Evolutionary conservation across 2,329 filamentous ascomycete genomes (phyloP).

Genomic region (Sarocladiaceae sp.): DNA sequence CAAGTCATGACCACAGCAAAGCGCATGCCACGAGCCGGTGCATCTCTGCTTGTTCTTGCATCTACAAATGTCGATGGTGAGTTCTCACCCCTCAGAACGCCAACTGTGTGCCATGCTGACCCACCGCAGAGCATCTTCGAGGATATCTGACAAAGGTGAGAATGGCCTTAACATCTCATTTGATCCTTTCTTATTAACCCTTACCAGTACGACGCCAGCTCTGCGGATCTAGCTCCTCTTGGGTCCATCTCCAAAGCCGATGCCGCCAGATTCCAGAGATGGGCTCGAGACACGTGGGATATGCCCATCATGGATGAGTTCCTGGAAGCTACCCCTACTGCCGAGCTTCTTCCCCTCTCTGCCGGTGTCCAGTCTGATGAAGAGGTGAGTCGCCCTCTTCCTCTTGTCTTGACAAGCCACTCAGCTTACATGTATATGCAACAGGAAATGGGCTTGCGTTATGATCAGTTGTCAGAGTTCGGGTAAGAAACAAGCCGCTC

Average conservation of each 20-base stretch:
- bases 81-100: neutral
- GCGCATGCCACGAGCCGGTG: slow-evolving; percentile 43
- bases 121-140: neutral
- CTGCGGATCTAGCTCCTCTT: slow-evolving; percentile 53
- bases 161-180: slow-evolving; percentile 6
- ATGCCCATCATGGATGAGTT: slow-evolving; percentile 62
- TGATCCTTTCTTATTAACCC: neutral
- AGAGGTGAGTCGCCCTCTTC: neutral
- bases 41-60: slow-evolving; percentile 58
- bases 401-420: neutral
- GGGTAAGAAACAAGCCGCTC: slow-evolving; percentile 16
- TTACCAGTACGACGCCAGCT: slow-evolving; percentile 40
- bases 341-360: slow-evolving; percentile 43
- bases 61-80: slow-evolving; percentile 16
- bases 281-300: slow-evolving; percentile 49
- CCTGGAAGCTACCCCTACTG: slow-evolving; percentile 52
- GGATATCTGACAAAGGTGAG: slow-evolving; percentile 28
- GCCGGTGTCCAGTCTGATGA: slow-evolving; percentile 20
- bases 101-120: neutral
- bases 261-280: slow-evolving; percentile 60
- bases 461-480: slow-evolving; percentile 34
- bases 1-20: slow-evolving; percentile 57
- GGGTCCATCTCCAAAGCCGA: slow-evolving; percentile 44
- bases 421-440: slow-evolving; percentile 23
- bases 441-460: slow-evolving; percentile 38